Evolutionary conservation across 345 rosid genomes (phyloP), one percentile per base, ranked within the genome.

Genomic region (Hibiscus trionum): DNA sequence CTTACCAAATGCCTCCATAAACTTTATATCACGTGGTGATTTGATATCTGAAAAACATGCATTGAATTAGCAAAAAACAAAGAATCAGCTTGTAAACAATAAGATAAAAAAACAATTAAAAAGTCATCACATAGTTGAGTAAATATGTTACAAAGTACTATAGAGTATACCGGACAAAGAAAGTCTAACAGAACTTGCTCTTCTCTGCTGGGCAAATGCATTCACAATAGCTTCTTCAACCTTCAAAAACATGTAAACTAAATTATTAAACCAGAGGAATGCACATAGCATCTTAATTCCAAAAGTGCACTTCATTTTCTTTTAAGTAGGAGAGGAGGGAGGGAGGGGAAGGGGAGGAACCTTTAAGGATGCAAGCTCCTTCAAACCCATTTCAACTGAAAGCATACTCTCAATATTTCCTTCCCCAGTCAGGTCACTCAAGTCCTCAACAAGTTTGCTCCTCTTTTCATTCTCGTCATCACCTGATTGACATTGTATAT

Each of bases 361-460:
- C 98, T 96, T 96, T 21, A 88, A 71, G 64, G 97, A 91, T 60
- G 89, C 89, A 73, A 96, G 87, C 83, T 96, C 98, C 82, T 85
- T 88, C 84, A 96, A 74, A 75, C 97, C 99, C 98, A 93, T 93
- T 89, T 95, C 99, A 79, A 95, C 97, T 3, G 97, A 91, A 70
- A 96, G 97, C 96, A 96, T 93, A 75, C 93, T 96, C 73, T 96
- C 98, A 66, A 96, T 96, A 77, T 96, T 93, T 80, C 98, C 97
- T 77, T 96, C 99, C 76, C 98, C 97, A 15, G 88, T 93, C 68
- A 96, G 82, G 82, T 93, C 99, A 83, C 84, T 96, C 77, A 86
- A 78, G 77, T 96, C 97, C 72, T 83, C 89, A 81, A 78, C 72
- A 69, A 80, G 76, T 76, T 86, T 87, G 82, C 81, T 87, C 86